phyloP scores from a whole-genome alignment of 2,329 filamentous ascomycete genomes.

The Dactylellina parvicollis region DNA sequence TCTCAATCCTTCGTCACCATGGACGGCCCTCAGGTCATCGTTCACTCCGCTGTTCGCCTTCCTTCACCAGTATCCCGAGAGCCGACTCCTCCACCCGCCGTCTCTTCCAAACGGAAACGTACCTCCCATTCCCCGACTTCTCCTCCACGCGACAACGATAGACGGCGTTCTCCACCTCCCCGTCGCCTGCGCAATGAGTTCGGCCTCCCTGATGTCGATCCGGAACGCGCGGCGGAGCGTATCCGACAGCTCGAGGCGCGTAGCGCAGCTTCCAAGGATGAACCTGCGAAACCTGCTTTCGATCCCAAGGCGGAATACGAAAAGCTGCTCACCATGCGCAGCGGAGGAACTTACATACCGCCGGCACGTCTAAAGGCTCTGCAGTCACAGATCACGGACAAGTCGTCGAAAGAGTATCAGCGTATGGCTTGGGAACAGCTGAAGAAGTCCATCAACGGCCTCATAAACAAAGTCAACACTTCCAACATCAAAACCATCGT shows the following conservation, averaged over 20 bases:
- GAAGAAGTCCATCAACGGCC: conserved; percentile 97
- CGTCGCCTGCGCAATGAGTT: conserved; percentile 58
- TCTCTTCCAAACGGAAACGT: conserved; percentile 67
- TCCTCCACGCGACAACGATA: conserved; percentile 62
- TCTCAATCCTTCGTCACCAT: conserved; percentile 15
- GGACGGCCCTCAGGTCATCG: conserved; percentile 62
- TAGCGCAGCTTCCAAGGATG: conserved; percentile 65
- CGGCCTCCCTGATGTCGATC: conserved; percentile 65
- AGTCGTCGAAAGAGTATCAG: conserved; percentile 95
- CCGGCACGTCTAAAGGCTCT: conserved; percentile 88
- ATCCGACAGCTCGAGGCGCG: conserved; percentile 67
- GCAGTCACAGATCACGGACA: conserved; percentile 96
- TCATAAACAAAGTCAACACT: conserved; percentile 99
- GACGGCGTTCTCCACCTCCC: conserved; percentile 64
- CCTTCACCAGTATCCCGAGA: conserved; percentile 67
- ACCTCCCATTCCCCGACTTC: conserved; percentile 68
- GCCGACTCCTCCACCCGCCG: conserved; percentile 63
- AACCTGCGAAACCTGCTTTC: conserved; percentile 85
- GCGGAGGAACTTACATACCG: conserved; percentile 95
- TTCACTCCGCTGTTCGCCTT: conserved; percentile 69
- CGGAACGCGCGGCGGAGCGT: conserved; percentile 65
- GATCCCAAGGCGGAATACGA: conserved; percentile 92
- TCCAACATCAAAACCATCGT: conserved; percentile 98
- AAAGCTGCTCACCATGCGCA: conserved; percentile 89
- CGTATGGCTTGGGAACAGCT: conserved; percentile 98